A percentile compares a stretch with the other conserved stretches of the same genome.
These are phyloP conservation scores for Monosporascus cannonballus DNA, from an alignment of 2,329 filamentous ascomycete genomes.

Conservation along the genomic window DNA sequence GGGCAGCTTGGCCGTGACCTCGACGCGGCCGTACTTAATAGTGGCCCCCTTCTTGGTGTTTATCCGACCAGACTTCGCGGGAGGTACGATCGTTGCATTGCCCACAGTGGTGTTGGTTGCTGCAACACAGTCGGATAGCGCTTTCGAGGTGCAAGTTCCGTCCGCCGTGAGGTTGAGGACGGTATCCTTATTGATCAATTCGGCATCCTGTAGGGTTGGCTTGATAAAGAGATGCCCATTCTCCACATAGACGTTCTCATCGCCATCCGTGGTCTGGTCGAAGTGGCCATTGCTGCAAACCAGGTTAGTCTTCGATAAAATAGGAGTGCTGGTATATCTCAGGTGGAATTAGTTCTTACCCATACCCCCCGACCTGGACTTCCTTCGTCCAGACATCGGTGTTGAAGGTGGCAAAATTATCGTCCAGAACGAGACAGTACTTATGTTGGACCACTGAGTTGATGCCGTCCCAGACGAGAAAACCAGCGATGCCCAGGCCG, in stretches of 20 bases:
- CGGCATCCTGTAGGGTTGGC: slow-evolving; percentile 67
- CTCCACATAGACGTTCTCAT: slow-evolving; percentile 70
- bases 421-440: slow-evolving; percentile 63
- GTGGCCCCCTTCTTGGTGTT: slow-evolving; percentile 63
- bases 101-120: slow-evolving; percentile 64
- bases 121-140: slow-evolving; percentile 57
- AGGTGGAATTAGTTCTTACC: slow-evolving; percentile 42
- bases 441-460: slow-evolving; percentile 66
- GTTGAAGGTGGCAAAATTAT: slow-evolving; percentile 57
- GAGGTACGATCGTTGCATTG: slow-evolving; percentile 71
- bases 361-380: slow-evolving; percentile 68
- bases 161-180: slow-evolving; percentile 61
- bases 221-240: slow-evolving; percentile 67
- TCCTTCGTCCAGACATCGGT: slow-evolving; percentile 65
- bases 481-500: slow-evolving; percentile 61
- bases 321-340: neutral
- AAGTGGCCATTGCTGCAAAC: slow-evolving; percentile 68
- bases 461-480: slow-evolving; percentile 72
- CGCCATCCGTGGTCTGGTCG: slow-evolving; percentile 63
- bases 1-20: slow-evolving; percentile 72
- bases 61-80: slow-evolving; percentile 71
- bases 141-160: slow-evolving; percentile 61
- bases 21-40: slow-evolving; percentile 76
- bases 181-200: slow-evolving; percentile 59
- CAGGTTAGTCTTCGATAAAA: slow-evolving; percentile 5